Percentiles rank a stretch among this genome's conserved stretches.
These are phyloP conservation scores for Syncephalastrum racemosum DNA, from an alignment of 371 early-diverging fungal species.

Conservation along the genomic window DNA sequence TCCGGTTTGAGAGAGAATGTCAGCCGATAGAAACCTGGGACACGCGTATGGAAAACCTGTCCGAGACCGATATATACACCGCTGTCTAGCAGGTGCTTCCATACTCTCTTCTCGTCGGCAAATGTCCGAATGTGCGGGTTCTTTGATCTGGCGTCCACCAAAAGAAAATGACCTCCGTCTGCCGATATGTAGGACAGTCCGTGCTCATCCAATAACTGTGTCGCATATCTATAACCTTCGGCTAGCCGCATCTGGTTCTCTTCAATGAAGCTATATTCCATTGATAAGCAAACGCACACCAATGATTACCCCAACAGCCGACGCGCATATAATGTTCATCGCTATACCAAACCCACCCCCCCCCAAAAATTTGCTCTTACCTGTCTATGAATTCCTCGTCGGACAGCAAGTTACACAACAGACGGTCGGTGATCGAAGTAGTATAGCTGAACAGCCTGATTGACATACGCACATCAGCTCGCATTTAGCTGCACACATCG, in stretches of 20 bases:
- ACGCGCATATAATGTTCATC: no score
- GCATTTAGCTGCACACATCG: not conserved
- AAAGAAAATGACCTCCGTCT: slow-evolving; percentile 69
- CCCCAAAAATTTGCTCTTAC: slow-evolving; percentile 14
- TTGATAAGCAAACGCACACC: not conserved
- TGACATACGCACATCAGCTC: not conserved
- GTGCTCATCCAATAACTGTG: slow-evolving; percentile 38
- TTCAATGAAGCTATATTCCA: slow-evolving; percentile 40
- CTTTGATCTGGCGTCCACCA: slow-evolving; percentile 43
- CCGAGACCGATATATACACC: slow-evolving; percentile 69
- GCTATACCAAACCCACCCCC: no score
- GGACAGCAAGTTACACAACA: slow-evolving; percentile 53
- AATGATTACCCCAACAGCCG: no score
- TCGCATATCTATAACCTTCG: slow-evolving; percentile 42
- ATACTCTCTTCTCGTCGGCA: slow-evolving; percentile 36
- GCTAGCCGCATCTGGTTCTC: slow-evolving; percentile 59
- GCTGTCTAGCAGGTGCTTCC: slow-evolving; percentile 42
- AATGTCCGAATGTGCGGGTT: slow-evolving; percentile 7
- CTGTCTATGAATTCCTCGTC: slow-evolving; percentile 59
- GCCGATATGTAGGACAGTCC: slow-evolving; percentile 55
- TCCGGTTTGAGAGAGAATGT: slow-evolving; percentile 29
- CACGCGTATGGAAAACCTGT: slow-evolving; percentile 54
- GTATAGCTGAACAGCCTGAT: slow-evolving; percentile 54
- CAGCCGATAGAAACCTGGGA: slow-evolving; percentile 71
- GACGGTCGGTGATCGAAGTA: slow-evolving; percentile 54